A percentile compares a stretch with the other conserved stretches of the same genome.
Conservation (phyloP, 192 early-diverging fungal species). For the Entomortierella parvispora region DNA sequence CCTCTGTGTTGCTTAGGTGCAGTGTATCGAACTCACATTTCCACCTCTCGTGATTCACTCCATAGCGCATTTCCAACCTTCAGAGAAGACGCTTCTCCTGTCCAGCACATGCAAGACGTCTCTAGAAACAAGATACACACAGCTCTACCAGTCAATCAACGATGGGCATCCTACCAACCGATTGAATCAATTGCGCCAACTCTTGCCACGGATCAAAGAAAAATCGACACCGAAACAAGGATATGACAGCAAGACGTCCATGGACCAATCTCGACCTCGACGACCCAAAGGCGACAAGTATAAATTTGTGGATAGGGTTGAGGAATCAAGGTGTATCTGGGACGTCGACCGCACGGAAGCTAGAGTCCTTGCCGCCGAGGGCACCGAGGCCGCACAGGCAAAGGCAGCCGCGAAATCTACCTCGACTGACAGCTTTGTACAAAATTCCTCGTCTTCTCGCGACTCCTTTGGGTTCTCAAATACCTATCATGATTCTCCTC, state of each 20-base stretch:
- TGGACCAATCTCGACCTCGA: slow-evolving; percentile 22
- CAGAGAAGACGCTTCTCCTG: slow-evolving; percentile 38
- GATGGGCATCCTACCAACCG: slow-evolving; percentile 39
- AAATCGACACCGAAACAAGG: slow-evolving; percentile 8
- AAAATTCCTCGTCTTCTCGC: neutral
- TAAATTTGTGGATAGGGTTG: slow-evolving; percentile 46
- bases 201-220: slow-evolving; percentile 24
- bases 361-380: slow-evolving; percentile 5
- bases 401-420: neutral
- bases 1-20: too few species aligned
- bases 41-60: too few species aligned
- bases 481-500: slow-evolving; percentile 7
- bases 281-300: slow-evolving; percentile 33
- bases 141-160: slow-evolving; percentile 36
- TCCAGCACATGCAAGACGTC: slow-evolving; percentile 34
- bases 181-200: slow-evolving; percentile 16
- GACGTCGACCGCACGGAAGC: slow-evolving; percentile 46
- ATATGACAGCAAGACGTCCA: slow-evolving; percentile 20
- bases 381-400: slow-evolving; percentile 7
- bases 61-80: slow-evolving; percentile 36
- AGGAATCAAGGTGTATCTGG: slow-evolving; percentile 50
- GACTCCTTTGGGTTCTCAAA: slow-evolving; percentile 1
- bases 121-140: slow-evolving; percentile 30
- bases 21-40: too few species aligned
- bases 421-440: slow-evolving; percentile 23